A percentile compares a stretch with the other conserved stretches of the same genome.
Evolutionary conservation across 345 rosid species (phyloP).

Genomic region (Salix udensis): DNA sequence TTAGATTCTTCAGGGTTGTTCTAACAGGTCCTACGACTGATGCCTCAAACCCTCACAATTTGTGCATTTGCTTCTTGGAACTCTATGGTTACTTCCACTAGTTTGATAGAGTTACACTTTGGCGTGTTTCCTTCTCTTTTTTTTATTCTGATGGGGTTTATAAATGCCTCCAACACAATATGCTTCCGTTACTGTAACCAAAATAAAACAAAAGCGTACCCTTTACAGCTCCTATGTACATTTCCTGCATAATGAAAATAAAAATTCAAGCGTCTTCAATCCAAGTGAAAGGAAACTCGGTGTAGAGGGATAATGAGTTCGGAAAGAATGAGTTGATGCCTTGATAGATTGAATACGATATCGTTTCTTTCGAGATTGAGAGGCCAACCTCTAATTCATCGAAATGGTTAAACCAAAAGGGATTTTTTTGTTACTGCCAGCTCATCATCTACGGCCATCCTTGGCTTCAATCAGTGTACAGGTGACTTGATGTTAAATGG

Average conservation of each 20-base stretch:
- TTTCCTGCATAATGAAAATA: neutral
- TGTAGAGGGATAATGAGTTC: too few species aligned
- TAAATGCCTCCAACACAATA: neutral
- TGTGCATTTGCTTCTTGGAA: conserved; percentile 87
- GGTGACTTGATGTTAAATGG: too few species aligned
- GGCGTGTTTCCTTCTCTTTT: neutral
- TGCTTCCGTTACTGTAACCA: neutral
- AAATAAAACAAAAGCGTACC: neutral
- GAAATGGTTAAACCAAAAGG: too few species aligned
- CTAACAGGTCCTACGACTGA: conserved; percentile 70
- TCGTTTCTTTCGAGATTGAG: too few species aligned
- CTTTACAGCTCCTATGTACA: neutral
- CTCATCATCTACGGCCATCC: too few species aligned
- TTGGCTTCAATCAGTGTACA: too few species aligned
- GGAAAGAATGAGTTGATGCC: too few species aligned
- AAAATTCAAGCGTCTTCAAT: neutral
- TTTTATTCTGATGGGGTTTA: neutral
- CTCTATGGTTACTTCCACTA: conserved; percentile 79
- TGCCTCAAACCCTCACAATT: conserved; percentile 64
- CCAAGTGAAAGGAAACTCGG: too few species aligned
- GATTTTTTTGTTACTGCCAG: too few species aligned
- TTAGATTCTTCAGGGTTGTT: conserved; percentile 67
- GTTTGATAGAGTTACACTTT: neutral
- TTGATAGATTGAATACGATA: too few species aligned
- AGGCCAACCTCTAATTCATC: too few species aligned